Percentiles rank a stretch among this genome's conserved stretches.
Conservation (phyloP, 345 rosid genomes). For the Ceriops tagal region DNA sequence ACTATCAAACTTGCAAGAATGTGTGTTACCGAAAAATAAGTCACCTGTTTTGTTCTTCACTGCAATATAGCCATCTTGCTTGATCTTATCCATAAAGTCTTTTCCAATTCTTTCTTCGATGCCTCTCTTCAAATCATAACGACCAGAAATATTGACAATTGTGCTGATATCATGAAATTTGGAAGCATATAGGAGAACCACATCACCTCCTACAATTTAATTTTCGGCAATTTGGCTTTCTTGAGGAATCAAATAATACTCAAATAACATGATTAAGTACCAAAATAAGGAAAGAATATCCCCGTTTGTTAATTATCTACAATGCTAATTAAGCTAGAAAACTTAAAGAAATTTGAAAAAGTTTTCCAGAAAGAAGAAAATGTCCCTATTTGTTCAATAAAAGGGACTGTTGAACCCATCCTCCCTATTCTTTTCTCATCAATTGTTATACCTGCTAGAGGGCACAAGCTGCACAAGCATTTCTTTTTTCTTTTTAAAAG, state of each 20-base stretch:
- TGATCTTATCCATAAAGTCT: slow-evolving; percentile 23
- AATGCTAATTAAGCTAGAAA: background rate
- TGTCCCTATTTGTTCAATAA: no score
- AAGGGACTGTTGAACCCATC: no score
- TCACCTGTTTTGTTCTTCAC: slow-evolving; percentile 24
- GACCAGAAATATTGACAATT: slow-evolving; percentile 34
- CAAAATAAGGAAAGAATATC: background rate
- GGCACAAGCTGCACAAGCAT: no score
- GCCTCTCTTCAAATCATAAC: slow-evolving; percentile 26
- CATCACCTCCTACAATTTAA: slow-evolving; percentile 18
- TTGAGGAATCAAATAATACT: background rate
- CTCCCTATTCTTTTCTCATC: no score
- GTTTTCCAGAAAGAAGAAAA: no score
- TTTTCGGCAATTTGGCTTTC: slow-evolving; percentile 3
- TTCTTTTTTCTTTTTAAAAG: no score
- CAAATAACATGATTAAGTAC: background rate
- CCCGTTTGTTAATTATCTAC: background rate
- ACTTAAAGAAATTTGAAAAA: no score
- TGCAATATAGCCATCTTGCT: slow-evolving; percentile 25
- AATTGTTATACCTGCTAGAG: no score
- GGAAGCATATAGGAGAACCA: slow-evolving; percentile 33
- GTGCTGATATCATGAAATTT: slow-evolving; percentile 23
- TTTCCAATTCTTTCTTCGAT: slow-evolving; percentile 22
- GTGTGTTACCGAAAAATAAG: background rate
- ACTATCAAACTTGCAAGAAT: no score